Conservation (phyloP, 352 stramenopile species). For the Ophiocytium majus region DNA sequence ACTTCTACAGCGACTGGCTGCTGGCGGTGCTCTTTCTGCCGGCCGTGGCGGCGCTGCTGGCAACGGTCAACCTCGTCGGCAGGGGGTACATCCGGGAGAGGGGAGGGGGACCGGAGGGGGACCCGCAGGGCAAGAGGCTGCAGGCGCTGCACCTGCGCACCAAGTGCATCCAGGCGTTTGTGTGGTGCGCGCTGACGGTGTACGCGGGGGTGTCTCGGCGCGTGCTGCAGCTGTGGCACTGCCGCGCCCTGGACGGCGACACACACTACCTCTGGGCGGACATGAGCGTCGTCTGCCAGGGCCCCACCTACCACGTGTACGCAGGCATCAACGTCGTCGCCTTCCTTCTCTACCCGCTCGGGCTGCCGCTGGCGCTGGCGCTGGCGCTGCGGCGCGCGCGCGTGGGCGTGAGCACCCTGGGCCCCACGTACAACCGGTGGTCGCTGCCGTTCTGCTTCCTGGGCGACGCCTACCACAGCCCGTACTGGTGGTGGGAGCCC, state of each 20-base stretch:
- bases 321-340: slow-evolving; percentile 16
- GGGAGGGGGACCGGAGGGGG: too few relatives aligned
- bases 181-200: neutral
- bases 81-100: too few relatives aligned
- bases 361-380: neutral
- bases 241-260: neutral
- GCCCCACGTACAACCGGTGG: neutral
- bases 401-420: neutral
- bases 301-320: neutral
- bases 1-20: slow-evolving; percentile 11
- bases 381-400: neutral
- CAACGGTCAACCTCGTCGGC: neutral
- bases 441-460: slow-evolving; percentile 32
- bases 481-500: slow-evolving; percentile 38
- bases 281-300: neutral
- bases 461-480: slow-evolving; percentile 21
- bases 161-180: slow-evolving; percentile 10
- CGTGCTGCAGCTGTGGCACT: slow-evolving; percentile 16
- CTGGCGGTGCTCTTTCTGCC: slow-evolving; percentile 15
- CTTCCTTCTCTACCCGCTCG: neutral
- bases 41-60: neutral
- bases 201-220: slow-evolving; percentile 10
- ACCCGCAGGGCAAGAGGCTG: neutral
- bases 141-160: neutral
- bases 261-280: neutral